Evolutionary conservation across 805 yeast genomes (phyloP).

Genomic region (Torulaspora indica): DNA sequence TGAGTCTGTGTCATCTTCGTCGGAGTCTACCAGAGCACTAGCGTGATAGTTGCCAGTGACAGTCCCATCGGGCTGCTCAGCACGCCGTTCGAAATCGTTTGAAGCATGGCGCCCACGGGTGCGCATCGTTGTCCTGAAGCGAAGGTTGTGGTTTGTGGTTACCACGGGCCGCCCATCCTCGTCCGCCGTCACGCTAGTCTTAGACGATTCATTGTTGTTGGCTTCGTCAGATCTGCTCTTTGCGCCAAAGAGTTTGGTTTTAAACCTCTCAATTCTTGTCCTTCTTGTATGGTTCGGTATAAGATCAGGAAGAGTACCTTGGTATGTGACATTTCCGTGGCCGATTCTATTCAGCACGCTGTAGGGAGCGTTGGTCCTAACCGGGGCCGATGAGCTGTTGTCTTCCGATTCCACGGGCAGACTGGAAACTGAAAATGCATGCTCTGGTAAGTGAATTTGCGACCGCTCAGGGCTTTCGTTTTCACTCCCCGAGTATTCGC

Average conservation of each 20-base stretch:
- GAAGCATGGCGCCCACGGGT: constrained; percentile 13
- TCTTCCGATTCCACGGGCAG: neutral
- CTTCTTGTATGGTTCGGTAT: constrained; percentile 26
- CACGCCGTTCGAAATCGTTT: neutral
- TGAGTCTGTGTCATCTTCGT: constrained; percentile 16
- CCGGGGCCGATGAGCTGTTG: neutral
- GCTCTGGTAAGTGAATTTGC: neutral
- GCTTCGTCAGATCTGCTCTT: constrained; percentile 2
- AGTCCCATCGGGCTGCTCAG: neutral
- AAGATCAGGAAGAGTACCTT: constrained; percentile 28
- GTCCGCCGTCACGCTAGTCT: constrained; percentile 12
- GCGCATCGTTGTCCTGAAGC: constrained; percentile 32
- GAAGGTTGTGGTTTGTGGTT: constrained; percentile 14
- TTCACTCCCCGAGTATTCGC: constrained; percentile 1
- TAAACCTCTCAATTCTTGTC: constrained; percentile 19
- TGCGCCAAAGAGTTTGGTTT: constrained; percentile 14
- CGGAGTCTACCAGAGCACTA: constrained; percentile 10
- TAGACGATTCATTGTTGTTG: constrained; percentile 1
- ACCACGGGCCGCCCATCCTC: constrained; percentile 15
- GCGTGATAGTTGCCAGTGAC: neutral
- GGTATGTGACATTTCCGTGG: constrained; percentile 19
- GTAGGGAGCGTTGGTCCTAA: constrained; percentile 7
- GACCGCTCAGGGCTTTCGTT: constrained; percentile 1
- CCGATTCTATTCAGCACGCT: constrained; percentile 5
- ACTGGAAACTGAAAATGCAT: constrained; percentile 2